A percentile compares a stretch with the other conserved stretches of the same genome.
Conservation (phyloP, 2,329 filamentous ascomycete species). For the Westerdykella sp. region DNA sequence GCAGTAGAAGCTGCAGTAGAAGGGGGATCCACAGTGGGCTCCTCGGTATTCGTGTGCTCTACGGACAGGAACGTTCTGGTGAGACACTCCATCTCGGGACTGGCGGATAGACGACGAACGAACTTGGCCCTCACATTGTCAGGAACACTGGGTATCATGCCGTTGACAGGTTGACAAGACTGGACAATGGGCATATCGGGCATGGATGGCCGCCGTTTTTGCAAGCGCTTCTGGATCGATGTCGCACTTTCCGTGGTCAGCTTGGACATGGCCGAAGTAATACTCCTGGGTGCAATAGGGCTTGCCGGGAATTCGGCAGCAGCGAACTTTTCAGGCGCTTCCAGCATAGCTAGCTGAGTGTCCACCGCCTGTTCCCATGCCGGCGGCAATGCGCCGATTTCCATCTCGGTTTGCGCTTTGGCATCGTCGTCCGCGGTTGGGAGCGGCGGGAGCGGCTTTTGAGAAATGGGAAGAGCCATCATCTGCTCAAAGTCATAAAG, state of each 20-base stretch:
- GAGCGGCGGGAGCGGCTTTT: constrained; percentile 9
- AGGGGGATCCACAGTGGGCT: constrained; percentile 4
- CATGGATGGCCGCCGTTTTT: constrained; percentile 26
- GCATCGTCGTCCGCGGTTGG: constrained; percentile 6
- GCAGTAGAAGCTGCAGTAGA: neutral
- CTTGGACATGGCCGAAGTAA: constrained; percentile 6
- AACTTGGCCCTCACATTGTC: constrained; percentile 32
- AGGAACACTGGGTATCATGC: constrained; percentile 30
- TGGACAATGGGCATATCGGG: constrained; percentile 26
- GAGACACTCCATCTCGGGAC: constrained; percentile 34
- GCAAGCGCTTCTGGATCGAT: constrained; percentile 21
- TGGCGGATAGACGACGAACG: constrained; percentile 28
- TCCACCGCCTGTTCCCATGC: neutral
- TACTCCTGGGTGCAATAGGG: neutral
- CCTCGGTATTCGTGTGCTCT: constrained; percentile 16
- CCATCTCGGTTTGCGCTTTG: neutral
- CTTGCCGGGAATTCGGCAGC: neutral
- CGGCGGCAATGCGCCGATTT: neutral
- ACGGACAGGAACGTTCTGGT: constrained; percentile 31
- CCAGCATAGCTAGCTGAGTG: neutral
- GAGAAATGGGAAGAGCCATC: constrained; percentile 8
- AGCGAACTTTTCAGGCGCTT: neutral
- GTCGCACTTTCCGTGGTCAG: constrained; percentile 15
- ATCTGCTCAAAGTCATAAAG: constrained; percentile 15
- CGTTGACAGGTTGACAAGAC: constrained; percentile 25